Conservation (phyloP, 78 protist genomes). For the Dictyostelium firmibasis region DNA sequence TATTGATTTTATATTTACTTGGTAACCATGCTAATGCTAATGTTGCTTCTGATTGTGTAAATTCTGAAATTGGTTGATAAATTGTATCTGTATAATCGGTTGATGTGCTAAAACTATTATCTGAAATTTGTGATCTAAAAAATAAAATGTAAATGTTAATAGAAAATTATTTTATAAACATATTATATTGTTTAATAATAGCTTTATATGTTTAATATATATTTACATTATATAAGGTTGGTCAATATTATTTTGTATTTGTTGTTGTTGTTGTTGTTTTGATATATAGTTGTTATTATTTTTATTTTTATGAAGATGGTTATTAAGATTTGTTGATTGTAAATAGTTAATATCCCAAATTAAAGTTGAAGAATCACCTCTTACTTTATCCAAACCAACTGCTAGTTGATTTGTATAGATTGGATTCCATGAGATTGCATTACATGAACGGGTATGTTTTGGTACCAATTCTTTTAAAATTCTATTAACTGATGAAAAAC, state of each 20-base stretch:
- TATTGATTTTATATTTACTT: background rate
- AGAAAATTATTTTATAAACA: background rate
- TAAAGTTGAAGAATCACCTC: constrained; percentile 73
- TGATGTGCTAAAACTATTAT: constrained; percentile 60
- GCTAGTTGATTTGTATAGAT: constrained; percentile 65
- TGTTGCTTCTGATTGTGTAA: constrained; percentile 78
- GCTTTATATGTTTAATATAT: too few relatives aligned
- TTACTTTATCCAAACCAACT: constrained; percentile 78
- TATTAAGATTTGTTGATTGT: background rate
- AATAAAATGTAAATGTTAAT: background rate
- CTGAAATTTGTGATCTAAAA: constrained; percentile 45
- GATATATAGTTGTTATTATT: background rate
- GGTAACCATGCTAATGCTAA: constrained; percentile 76
- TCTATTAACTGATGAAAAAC: constrained; percentile 59
- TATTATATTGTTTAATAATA: too few relatives aligned
- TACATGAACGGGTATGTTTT: constrained; percentile 76
- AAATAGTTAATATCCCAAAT: constrained; percentile 80
- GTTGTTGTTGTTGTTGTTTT: constrained; percentile 32
- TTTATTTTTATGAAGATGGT: background rate
- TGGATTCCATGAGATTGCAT: constrained; percentile 80
- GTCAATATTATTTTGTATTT: constrained; percentile 7
- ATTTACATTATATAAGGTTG: constrained; percentile 41
- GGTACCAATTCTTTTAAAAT: constrained; percentile 78
- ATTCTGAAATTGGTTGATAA: constrained; percentile 70
- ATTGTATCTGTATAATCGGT: constrained; percentile 43